Base-by-base conservation (phyloP, 352 stramenopile species). In the Phytopythium vexans region DNA sequence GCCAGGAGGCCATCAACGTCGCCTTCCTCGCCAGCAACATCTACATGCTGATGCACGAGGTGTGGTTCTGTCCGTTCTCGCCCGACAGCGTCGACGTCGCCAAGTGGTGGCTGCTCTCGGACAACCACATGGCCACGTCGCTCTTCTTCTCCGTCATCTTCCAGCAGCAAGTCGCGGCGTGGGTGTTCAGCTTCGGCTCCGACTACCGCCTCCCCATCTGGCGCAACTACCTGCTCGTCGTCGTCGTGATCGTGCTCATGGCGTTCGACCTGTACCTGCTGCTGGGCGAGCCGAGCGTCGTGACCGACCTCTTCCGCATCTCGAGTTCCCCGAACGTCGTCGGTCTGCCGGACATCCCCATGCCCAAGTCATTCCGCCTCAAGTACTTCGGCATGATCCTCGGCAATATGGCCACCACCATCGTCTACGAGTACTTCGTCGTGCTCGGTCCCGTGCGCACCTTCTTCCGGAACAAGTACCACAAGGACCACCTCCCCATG, bases 311-410 rank as follows among this genome's bases (percentile, higher is more conserved):
- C 10, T 83, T 83, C 54, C 73, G 73, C 41, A 81, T 83, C 45
- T 67, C 73, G 11, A 83, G 63, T 41, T 64, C 63, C 40, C 74
- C 73, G 9, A 83, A 83, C 51, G 70, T 83, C 14, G 63, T 83
- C 1, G 73, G 67, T 0, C 52, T 83, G 15, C 73, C 70, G 1
- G 64, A 81, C 15, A 56, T 83, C 3, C 53, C 72, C 27, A 68
- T 83, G 59, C 72, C 72, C 5, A 38, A 52, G 37, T 65, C 54
- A 31, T 82, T 80, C 58, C 69, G 68, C 6, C 41, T 66, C 51
- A 71, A 74, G 40, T 63, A 63, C 15, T 27, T 77, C 16, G 60
- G 42, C 33, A 49, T 74, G 10, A 58, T 69, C 4, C 21, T 72
- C 36, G 61, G 53, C 42, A 77, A 74, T 52, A 6, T 72, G 11